Base-by-base conservation (phyloP, 352 stramenopile genomes). In the Aphanomyces astaci region DNA sequence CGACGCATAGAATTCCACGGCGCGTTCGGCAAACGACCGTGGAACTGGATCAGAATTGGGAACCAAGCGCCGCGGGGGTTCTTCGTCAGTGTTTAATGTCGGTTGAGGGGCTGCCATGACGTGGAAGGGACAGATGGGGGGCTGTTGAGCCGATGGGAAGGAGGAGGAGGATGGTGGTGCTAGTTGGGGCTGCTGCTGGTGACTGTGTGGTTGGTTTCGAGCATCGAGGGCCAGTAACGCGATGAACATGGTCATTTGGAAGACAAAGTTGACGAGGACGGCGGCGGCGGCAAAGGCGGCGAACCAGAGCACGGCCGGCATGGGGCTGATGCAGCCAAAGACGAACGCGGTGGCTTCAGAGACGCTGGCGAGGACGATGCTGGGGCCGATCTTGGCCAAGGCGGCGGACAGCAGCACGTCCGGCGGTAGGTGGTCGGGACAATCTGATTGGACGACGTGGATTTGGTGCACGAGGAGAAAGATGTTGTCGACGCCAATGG, bases 221-320 rank as follows among this genome's bases (percentile, higher is more conserved):
- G 89, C 89, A 66, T 90, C 82, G 4, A 92, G 70, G 25, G 73
- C 77, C 11, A 92, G 64, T 32, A 89, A 79, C 4, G 79, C 68
- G 10, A 90, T 48, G 32, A 90, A 78, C 53, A 90, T 68, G 49
- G 84, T 89, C 75, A 90, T 82, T 65, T 90, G 81, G 27, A 92
- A 24, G 36, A 70, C 30, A 49, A 87, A 79, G 48, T 84, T 89
- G 39, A 88, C 54, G 1, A 72, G 64, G 15, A 90, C 76, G 0
- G 75, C 79, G 2, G 77, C 54, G 1, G 75, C 71, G 13, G 84
- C 66, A 45, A 83, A 85, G 4, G 75, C 78, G 10, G 82, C 82
- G n/a, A 92, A 76, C 78, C 79, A 83, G 30, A 81, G 76, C 32
- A 86, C 79, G 0, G 79, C 79, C n/a, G 84, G 81, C 73, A 90